Percentiles rank a stretch among this genome's conserved stretches.
Conservation (phyloP, 2,329 filamentous ascomycete genomes). For the Tricladium varicosporioides region DNA sequence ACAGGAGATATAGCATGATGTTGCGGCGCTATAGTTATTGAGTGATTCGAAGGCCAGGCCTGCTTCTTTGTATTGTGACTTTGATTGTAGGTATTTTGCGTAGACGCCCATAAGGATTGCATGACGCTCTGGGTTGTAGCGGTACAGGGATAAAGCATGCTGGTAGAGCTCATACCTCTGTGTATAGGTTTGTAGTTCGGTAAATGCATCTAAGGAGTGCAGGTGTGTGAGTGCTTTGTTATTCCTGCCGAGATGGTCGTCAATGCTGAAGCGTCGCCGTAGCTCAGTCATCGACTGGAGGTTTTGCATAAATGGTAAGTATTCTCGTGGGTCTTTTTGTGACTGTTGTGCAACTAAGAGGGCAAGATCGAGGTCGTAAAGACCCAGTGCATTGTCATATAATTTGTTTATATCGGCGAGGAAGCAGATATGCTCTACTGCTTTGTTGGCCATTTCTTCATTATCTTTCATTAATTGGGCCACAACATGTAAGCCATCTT, state of each 20-base stretch:
- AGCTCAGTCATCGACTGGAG: conserved; percentile 72
- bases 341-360: conserved; percentile 92
- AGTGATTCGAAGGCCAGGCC: conserved; percentile 91
- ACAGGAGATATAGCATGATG: conserved; percentile 78
- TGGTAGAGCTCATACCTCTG: conserved; percentile 78
- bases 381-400: conserved; percentile 83
- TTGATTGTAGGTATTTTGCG: conserved; percentile 71
- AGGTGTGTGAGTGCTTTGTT: conserved; percentile 77
- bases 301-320: conserved; percentile 88
- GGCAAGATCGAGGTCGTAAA: conserved; percentile 89
- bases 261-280: conserved; percentile 78
- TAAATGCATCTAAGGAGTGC: conserved; percentile 69
- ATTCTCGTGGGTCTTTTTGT: conserved; percentile 92
- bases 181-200: conserved; percentile 75
- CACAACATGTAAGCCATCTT: conserved; percentile 78
- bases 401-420: conserved; percentile 88
- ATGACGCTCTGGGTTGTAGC: conserved; percentile 71
- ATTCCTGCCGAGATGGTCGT: conserved; percentile 78
- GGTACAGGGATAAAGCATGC: conserved; percentile 75
- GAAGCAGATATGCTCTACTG: conserved; percentile 97
- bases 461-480: conserved; percentile 68
- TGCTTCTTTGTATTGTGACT: conserved; percentile 79
- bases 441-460: conserved; percentile 74
- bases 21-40: conserved; percentile 69
- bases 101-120: conserved; percentile 72